These are phyloP conservation scores for Ophiostoma sp. DNA, from an alignment of 2,329 filamentous ascomycete species.

Conservation along the genomic window DNA sequence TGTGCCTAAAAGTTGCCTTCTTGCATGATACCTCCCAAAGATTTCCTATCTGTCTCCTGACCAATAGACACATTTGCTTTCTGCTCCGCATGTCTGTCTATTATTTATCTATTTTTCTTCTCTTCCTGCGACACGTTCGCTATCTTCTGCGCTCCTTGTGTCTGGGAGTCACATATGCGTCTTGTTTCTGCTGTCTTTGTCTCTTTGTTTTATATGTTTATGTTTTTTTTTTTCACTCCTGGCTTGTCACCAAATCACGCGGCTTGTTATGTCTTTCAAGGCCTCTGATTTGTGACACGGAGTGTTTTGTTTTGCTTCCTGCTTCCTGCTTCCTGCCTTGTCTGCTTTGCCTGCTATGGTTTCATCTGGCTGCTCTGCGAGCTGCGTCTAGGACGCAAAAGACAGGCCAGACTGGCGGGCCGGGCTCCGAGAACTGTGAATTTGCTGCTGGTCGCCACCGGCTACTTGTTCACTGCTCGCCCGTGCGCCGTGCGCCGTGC, in stretches of 20 bases:
- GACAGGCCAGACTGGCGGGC: not conserved
- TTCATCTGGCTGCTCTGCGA: not conserved
- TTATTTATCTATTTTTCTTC: not conserved
- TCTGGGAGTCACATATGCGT: constrained; percentile 2
- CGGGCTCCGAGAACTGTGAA: not conserved
- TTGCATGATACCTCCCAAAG: constrained; percentile 46
- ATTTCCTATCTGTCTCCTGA: constrained; percentile 27
- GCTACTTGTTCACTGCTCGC: not conserved
- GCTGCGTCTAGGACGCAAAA: not conserved
- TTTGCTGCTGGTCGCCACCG: not conserved
- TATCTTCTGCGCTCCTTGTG: not conserved
- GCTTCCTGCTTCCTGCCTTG: no score
- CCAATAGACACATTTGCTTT: constrained; percentile 22
- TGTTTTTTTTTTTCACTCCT: not conserved
- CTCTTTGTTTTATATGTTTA: not conserved
- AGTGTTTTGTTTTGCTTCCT: no score
- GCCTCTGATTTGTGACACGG: no score
- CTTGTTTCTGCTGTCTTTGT: not conserved
- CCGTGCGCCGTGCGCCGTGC: not conserved
- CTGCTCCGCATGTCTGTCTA: not conserved
- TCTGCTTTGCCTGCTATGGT: no score
- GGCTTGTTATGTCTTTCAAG: no score
- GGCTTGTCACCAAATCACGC: not conserved
- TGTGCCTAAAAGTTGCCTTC: constrained; percentile 45
- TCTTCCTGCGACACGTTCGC: not conserved